Evolutionary conservation across 179 eudicot genomes (phyloP).

Genomic region (Spinacia oleracea): DNA sequence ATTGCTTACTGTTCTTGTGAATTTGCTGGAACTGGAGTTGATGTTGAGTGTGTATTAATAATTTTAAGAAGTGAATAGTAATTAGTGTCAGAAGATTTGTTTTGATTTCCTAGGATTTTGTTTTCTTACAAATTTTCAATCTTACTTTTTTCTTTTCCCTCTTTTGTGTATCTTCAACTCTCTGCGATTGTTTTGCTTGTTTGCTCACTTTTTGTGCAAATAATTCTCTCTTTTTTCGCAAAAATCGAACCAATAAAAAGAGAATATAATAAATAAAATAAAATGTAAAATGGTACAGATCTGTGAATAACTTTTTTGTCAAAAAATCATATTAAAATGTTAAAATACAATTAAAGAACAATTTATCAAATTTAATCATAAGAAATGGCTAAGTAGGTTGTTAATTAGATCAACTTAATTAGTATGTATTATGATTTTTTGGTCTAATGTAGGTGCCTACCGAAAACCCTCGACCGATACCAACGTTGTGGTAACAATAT

Average conservation of each 20-base stretch:
- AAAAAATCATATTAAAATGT: no score
- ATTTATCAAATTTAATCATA: no score
- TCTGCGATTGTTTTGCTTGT: constrained; percentile 23
- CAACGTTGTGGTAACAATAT: constrained; percentile 49
- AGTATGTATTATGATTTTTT: background rate
- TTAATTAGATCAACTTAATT: background rate
- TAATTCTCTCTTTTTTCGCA: background rate
- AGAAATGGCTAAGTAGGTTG: no score
- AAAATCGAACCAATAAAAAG: background rate
- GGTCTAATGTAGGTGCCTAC: constrained; percentile 36
- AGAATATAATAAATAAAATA: no score
- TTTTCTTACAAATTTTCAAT: no score
- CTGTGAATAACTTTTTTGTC: no score
- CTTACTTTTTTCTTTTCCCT: constrained; percentile 14
- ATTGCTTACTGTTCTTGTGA: background rate
- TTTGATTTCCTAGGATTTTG: constrained; percentile 32
- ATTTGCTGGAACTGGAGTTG: no score
- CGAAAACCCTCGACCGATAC: constrained; percentile 77
- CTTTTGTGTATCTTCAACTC: constrained; percentile 6
- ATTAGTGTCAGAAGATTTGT: constrained; percentile 22
- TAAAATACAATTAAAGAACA: no score
- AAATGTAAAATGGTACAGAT: no score
- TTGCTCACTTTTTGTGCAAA: constrained; percentile 20
- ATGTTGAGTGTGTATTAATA: background rate
- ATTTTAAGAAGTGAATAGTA: background rate